phyloP scores from a whole-genome alignment of 164 flowering plant species.

The Paratinospora sagittata region DNA sequence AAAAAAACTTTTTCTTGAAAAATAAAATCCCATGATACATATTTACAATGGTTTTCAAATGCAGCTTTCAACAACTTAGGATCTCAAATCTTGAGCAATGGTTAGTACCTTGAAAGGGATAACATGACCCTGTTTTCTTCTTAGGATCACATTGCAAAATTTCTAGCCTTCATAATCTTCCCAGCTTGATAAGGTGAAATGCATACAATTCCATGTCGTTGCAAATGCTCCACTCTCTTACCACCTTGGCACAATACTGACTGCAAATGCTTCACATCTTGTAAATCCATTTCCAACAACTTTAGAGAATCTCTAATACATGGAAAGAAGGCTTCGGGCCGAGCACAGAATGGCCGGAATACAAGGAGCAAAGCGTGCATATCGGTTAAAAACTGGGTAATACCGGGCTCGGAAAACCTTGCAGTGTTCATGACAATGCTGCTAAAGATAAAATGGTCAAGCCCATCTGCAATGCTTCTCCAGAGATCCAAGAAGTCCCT shows the following conservation, averaged over 20 bases:
- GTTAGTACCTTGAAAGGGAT: neutral
- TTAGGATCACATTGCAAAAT: too few species aligned
- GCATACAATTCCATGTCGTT: constrained; percentile 20
- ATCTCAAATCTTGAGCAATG: neutral
- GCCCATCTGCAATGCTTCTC: constrained; percentile 66
- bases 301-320: too few species aligned
- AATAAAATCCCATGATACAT: too few species aligned
- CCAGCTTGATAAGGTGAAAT: constrained; percentile 33
- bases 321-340: too few species aligned
- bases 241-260: constrained; percentile 16
- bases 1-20: too few species aligned
- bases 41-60: too few species aligned
- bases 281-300: too few species aligned
- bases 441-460: too few species aligned
- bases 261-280: too few species aligned
- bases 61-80: neutral
- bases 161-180: too few species aligned
- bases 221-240: constrained; percentile 19
- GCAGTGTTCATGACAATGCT: too few species aligned
- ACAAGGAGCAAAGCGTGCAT: constrained; percentile 43
- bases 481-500: constrained; percentile 58
- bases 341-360: constrained; percentile 46
- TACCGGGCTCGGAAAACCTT: too few species aligned
- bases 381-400: constrained; percentile 36
- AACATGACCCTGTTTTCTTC: constrained; percentile 29